A percentile compares a stretch with the other conserved stretches of the same genome.
These are phyloP conservation scores for Pichia sp. DNA, from an alignment of 1,139 yeast species.

Conservation along the genomic window DNA sequence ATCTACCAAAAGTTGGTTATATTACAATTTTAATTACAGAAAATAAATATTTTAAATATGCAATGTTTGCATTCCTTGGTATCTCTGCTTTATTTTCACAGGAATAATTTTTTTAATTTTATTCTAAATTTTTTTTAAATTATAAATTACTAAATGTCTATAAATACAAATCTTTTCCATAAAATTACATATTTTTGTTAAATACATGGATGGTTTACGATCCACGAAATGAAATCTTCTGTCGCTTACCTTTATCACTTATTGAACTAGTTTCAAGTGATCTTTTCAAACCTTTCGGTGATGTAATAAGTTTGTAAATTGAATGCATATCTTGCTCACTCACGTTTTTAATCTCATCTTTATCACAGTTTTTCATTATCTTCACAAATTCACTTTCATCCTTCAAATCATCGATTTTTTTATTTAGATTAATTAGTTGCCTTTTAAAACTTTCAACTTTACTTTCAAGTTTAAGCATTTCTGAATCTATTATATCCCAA, in stretches of 20 bases:
- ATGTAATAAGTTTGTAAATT: conserved; percentile 1
- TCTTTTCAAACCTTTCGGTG: conserved; percentile 18
- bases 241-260: conserved; percentile 12
- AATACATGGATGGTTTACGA: not conserved
- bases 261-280: conserved; percentile 19
- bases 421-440: conserved; percentile 35
- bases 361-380: conserved; percentile 24
- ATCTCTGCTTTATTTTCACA: conserved; percentile 48
- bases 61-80: conserved; percentile 62
- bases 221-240: conserved; percentile 9
- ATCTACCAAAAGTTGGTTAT: conserved; percentile 87
- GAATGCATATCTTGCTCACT: conserved; percentile 23
- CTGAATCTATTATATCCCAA: conserved; percentile 68
- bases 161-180: not conserved
- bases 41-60: conserved; percentile 67
- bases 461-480: conserved; percentile 47
- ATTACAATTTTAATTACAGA: conserved; percentile 91
- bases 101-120: conserved; percentile 27
- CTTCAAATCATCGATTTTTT: conserved; percentile 4
- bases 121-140: not conserved
- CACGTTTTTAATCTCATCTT: conserved; percentile 13
- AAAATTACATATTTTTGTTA: not conserved
- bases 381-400: conserved; percentile 14
- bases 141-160: no score
- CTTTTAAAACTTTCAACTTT: conserved; percentile 57